Conservation (phyloP, 2,329 filamentous ascomycete genomes). For the Aphanoascus verrucosus region DNA sequence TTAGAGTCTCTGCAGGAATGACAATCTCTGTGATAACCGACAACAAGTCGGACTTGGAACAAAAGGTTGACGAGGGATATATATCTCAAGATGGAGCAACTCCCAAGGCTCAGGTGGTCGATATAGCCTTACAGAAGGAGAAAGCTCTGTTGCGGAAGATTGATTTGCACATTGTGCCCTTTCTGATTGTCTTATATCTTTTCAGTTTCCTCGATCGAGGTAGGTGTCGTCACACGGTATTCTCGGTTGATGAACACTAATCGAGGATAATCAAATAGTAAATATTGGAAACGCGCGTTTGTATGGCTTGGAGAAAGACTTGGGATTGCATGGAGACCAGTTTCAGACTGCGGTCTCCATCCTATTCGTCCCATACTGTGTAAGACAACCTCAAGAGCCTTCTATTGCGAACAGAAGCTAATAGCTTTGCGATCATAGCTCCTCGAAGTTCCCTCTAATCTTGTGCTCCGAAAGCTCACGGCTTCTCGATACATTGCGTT, state of each 20-base stretch:
- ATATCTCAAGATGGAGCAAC: background rate
- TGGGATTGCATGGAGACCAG: slow-evolving; percentile 51
- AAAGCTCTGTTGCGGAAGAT: slow-evolving; percentile 30
- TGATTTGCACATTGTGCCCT: slow-evolving; percentile 33
- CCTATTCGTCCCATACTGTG: slow-evolving; percentile 55
- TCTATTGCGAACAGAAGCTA: slow-evolving; percentile 5
- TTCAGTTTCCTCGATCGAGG: slow-evolving; percentile 63
- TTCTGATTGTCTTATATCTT: slow-evolving; percentile 47
- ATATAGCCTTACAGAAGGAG: slow-evolving; percentile 23
- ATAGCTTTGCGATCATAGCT: slow-evolving; percentile 22
- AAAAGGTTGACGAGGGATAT: background rate
- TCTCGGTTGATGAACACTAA: background rate
- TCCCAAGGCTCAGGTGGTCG: slow-evolving; percentile 7
- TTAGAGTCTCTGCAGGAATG: background rate
- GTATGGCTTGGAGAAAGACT: slow-evolving; percentile 53
- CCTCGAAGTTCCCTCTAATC: slow-evolving; percentile 56
- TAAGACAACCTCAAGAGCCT: slow-evolving; percentile 20
- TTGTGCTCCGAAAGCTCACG: slow-evolving; percentile 52
- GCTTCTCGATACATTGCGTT: slow-evolving; percentile 47
- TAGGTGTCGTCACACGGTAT: background rate
- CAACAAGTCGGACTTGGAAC: background rate
- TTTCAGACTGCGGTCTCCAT: slow-evolving; percentile 60
- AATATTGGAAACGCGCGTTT: slow-evolving; percentile 64
- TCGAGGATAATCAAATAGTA: slow-evolving; percentile 31
- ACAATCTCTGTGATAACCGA: background rate